A percentile compares a stretch with the other conserved stretches of the same genome.
Evolutionary conservation across 1,139 yeast species (phyloP).

Genomic region (Groenewaldozyma sp.): DNA sequence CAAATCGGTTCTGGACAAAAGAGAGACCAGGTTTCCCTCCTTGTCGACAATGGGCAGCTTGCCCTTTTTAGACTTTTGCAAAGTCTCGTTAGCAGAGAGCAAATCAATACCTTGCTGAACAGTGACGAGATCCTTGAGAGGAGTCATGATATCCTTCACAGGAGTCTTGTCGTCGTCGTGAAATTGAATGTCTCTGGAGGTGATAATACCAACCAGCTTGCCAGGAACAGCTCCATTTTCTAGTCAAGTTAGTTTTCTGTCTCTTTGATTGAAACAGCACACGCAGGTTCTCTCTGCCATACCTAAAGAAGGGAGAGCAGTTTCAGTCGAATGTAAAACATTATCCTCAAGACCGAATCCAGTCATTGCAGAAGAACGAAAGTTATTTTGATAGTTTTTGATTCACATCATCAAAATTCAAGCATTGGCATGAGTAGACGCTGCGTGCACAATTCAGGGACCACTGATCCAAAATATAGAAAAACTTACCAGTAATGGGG

Average conservation of each 20-base stretch:
- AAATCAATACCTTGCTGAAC: slow-evolving; percentile 65
- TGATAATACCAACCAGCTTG: slow-evolving; percentile 86
- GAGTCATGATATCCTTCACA: slow-evolving; percentile 79
- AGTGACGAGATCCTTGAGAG: slow-evolving; percentile 58
- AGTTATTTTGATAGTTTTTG: slow-evolving; percentile 47
- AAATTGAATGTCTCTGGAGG: slow-evolving; percentile 96
- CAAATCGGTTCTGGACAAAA: slow-evolving; percentile 91
- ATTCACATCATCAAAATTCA: background rate
- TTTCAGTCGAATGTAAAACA: slow-evolving; percentile 22
- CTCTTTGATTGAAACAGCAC: slow-evolving; percentile 5
- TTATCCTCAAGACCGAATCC: slow-evolving; percentile 96
- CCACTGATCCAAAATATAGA: too few relatives aligned
- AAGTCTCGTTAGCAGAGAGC: slow-evolving; percentile 78
- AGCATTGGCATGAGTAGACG: too few relatives aligned
- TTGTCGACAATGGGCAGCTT: slow-evolving; percentile 87
- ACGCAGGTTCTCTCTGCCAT: background rate
- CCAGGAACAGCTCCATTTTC: slow-evolving; percentile 84
- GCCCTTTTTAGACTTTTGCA: slow-evolving; percentile 93
- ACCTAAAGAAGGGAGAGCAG: too few relatives aligned
- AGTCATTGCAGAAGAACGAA: slow-evolving; percentile 92
- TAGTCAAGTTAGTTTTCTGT: slow-evolving; percentile 26
- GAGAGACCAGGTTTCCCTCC: slow-evolving; percentile 67
- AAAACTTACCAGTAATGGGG: slow-evolving; percentile 97
- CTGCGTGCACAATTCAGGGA: too few relatives aligned
- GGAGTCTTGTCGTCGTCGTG: slow-evolving; percentile 58